These are phyloP conservation scores for Plantago ovata DNA, from an alignment of 257 asterid species.

Conservation along the genomic window DNA sequence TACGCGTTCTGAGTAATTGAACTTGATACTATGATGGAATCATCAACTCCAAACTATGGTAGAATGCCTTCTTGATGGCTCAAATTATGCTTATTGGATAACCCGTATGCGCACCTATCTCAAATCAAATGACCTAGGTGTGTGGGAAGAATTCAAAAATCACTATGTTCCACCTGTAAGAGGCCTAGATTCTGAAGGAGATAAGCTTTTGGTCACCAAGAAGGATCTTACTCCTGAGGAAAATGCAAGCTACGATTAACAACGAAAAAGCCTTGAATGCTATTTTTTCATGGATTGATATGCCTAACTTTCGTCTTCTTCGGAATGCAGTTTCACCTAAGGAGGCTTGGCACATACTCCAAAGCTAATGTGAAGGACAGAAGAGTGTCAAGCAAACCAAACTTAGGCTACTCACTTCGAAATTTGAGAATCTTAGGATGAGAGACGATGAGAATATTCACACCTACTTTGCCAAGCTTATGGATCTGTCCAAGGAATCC, in stretches of 20 bases:
- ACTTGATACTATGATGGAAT: not conserved
- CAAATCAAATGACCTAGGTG: not conserved
- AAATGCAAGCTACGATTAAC: not conserved
- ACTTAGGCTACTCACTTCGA: not conserved
- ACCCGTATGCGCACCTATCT: not conserved
- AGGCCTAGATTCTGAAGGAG: not conserved
- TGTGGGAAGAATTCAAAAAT: not conserved
- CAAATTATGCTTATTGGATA: not conserved
- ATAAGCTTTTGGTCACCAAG: not conserved
- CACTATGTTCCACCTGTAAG: not conserved
- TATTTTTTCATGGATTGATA: not conserved
- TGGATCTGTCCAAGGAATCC: not conserved
- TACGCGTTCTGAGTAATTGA: not conserved
- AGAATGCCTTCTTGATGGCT: not conserved
- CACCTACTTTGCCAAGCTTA: not conserved
- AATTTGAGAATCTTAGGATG: not conserved
- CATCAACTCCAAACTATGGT: not conserved
- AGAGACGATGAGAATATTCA: not conserved
- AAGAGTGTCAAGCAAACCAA: not conserved
- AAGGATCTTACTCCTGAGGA: not conserved
- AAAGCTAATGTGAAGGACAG: not conserved
- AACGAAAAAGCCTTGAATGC: not conserved
- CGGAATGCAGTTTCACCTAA: not conserved
- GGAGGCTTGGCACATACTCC: not conserved
- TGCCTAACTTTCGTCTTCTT: not conserved